Percentiles rank a stretch among this genome's conserved stretches.
These are phyloP conservation scores for Furculomyces boomerangus DNA, from an alignment of 371 early-diverging fungal genomes.

Conservation along the genomic window DNA sequence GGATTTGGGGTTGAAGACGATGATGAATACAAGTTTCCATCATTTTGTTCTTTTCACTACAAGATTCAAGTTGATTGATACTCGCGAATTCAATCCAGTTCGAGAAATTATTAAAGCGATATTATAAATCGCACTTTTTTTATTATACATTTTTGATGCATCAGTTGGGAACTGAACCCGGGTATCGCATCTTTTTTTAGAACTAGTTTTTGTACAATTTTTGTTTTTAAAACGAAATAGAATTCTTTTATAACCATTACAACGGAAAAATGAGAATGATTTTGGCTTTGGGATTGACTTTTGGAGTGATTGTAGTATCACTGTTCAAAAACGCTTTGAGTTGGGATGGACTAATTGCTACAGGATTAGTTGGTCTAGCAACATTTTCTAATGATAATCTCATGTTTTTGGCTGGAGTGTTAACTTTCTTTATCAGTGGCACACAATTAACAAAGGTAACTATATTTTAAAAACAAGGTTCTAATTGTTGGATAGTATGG, in stretches of 20 bases:
- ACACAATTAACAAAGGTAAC: conserved; percentile 49
- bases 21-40: conserved; percentile 73
- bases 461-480: neutral
- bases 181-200: no score
- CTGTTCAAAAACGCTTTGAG: conserved; percentile 43
- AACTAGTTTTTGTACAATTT: no score
- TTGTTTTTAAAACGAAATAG: no score
- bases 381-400: conserved; percentile 42
- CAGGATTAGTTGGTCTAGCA: conserved; percentile 49
- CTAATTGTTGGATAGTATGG: neutral
- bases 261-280: conserved; percentile 13
- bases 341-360: conserved; percentile 47
- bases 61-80: conserved; percentile 56
- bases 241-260: no score
- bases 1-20: conserved; percentile 54
- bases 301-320: conserved; percentile 7
- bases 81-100: conserved; percentile 42
- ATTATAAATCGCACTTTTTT: no score
- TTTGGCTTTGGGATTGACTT: conserved; percentile 11
- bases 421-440: conserved; percentile 56
- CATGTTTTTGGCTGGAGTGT: conserved; percentile 38
- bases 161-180: no score
- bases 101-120: conserved; percentile 5
- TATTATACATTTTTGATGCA: no score
- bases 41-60: conserved; percentile 71